phyloP scores from a whole-genome alignment of 2,329 filamentous ascomycete genomes.

The Podosphaera xanthii region DNA sequence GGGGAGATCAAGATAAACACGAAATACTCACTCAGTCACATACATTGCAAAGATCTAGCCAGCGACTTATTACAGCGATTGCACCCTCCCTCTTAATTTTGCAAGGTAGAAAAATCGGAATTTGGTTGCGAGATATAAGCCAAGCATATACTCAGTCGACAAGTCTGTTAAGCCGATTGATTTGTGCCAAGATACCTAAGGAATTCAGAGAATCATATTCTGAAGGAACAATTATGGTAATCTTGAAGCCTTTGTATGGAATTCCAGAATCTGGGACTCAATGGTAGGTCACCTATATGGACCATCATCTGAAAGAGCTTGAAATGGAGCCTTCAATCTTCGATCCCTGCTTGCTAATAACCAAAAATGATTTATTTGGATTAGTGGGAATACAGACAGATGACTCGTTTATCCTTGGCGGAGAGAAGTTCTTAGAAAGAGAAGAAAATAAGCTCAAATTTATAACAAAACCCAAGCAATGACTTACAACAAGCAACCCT shows the following conservation, averaged over 20 bases:
- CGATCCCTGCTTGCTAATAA: background rate
- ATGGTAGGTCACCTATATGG: slow-evolving; percentile 1
- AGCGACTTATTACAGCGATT: slow-evolving; percentile 1
- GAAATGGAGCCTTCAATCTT: background rate
- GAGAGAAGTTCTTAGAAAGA: background rate
- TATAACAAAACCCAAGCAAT: background rate
- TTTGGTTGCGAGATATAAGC: slow-evolving; percentile 2
- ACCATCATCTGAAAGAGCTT: slow-evolving; percentile 1
- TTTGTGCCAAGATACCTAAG: background rate
- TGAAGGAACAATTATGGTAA: background rate
- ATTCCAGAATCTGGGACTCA: slow-evolving; percentile 1
- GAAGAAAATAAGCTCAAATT: background rate
- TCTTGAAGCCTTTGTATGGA: slow-evolving; percentile 1
- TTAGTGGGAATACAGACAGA: background rate
- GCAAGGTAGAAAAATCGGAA: background rate
- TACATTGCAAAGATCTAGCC: slow-evolving; percentile 2
- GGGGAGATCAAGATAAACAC: slow-evolving; percentile 3
- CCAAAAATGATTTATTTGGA: background rate
- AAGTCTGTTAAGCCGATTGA: background rate
- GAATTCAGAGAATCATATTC: background rate
- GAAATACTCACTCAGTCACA: slow-evolving; percentile 3
- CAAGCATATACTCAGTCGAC: background rate
- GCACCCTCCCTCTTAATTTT: background rate
- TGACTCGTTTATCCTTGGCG: slow-evolving; percentile 1
- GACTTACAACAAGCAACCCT: background rate